Conservation (phyloP, 2,329 filamentous ascomycete genomes). For the Aspergillus fischeri region DNA sequence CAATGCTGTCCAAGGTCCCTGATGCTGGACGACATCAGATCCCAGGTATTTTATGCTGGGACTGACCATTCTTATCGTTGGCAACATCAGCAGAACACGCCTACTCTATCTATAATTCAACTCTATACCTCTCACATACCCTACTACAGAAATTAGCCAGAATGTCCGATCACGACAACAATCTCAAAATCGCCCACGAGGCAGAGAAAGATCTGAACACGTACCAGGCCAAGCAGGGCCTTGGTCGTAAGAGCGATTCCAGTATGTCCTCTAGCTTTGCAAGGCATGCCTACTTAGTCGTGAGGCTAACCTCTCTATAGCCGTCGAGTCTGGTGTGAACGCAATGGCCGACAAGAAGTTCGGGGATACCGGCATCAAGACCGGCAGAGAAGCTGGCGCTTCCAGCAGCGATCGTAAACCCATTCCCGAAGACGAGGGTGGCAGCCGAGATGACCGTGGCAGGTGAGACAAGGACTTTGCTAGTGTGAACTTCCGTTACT, state of each 20-base stretch:
- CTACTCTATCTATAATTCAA: not conserved
- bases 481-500: not conserved
- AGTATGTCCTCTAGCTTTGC: conserved; percentile 24
- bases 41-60: not conserved
- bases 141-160: conserved; percentile 1
- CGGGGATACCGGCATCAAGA: conserved; percentile 33
- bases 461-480: conserved; percentile 21
- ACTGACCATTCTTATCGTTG: not conserved
- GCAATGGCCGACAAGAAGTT: conserved; percentile 37
- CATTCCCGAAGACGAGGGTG: conserved; percentile 41
- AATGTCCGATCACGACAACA: conserved; percentile 23
- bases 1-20: conserved; percentile 12
- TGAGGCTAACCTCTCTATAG: conserved; percentile 14
- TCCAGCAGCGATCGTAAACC: conserved; percentile 37
- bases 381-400: conserved; percentile 30
- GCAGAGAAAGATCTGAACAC: conserved; percentile 41
- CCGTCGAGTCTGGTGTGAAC: conserved; percentile 40
- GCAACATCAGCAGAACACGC: not conserved
- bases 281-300: not conserved
- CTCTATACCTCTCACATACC: not conserved
- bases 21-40: not conserved
- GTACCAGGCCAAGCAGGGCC: conserved; percentile 37
- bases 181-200: conserved; percentile 25
- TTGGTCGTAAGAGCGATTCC: conserved; percentile 36
- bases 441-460: conserved; percentile 34